Base-by-base conservation (phyloP, 805 yeast species). In the Ogataea pini region DNA sequence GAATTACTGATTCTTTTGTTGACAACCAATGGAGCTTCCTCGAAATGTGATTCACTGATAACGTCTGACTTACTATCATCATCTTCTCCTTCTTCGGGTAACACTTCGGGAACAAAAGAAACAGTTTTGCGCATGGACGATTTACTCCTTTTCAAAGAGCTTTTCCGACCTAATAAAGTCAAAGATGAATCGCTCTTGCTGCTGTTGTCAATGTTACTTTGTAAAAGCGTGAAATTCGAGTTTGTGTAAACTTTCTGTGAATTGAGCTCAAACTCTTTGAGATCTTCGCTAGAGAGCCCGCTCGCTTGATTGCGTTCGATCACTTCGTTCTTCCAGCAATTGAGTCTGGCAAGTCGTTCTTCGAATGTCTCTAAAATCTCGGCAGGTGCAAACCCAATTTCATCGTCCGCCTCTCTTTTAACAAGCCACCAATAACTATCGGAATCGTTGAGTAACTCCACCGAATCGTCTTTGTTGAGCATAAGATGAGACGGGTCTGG, bases 351-450 rank as follows among this genome's bases (percentile, higher is more conserved):
- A 46, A 94, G 69, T 49, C 98, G 74, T 68, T 94, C 99, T 40
- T 83, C 86, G 52, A 88, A 90, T 0, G 96, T 89, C 67, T 94
- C 99, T 31, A 94, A 71, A 49, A 94, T 82, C 65, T 94, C 99
- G 1, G 97, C 98, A 1, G 99, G 99, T 2, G 95, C 95, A 72
- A 91, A 94, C 1, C 99, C 99, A 45, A 92, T 82, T 51, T 53
- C 58, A 9, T 49, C 52, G 51, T 69, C 71, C 12, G 66, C 61
- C 40, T 71, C 48, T 49, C 78, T 75, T 24, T 72, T 65, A 24
- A 94, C 92, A 9, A 92, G 72, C 98, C 99, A 94, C 99, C 99
- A 94, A 69, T 94, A 94, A 51, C 88, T 79, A 68, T 94, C 97
- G 42, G 86, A 83, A 62, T 94, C 99, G 62, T 89, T 90, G 29